phyloP scores from a whole-genome alignment of 2,329 filamentous ascomycete genomes.

The Dissoconium aciculare region DNA sequence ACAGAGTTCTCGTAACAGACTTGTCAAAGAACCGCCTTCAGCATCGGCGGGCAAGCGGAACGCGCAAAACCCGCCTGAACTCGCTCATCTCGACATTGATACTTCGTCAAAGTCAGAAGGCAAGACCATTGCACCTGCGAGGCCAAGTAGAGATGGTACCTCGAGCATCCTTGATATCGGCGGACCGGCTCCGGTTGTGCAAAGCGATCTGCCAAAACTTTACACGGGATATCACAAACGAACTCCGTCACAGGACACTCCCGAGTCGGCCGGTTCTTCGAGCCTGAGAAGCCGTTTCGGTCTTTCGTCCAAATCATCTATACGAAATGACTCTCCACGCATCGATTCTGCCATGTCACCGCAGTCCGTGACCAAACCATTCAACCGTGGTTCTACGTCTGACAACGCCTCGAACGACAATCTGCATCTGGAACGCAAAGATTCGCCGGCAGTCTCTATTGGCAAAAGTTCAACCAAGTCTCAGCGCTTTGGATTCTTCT shows the following conservation, averaged over 20 bases:
- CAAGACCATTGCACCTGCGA: constrained; percentile 30
- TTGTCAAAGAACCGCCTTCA: constrained; percentile 6
- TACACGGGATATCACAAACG: constrained; percentile 36
- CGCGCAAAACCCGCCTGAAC: constrained; percentile 22
- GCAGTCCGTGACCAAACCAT: constrained; percentile 12
- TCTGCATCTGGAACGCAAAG: constrained; percentile 16
- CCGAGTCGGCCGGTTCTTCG: constrained; percentile 23
- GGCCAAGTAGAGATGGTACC: constrained; percentile 34
- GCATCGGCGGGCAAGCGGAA: constrained; percentile 3
- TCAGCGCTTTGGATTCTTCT: constrained; percentile 63
- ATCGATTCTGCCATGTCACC: constrained; percentile 22
- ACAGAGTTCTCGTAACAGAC: constrained; percentile 6
- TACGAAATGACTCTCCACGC: constrained; percentile 19
- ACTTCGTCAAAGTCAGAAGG: constrained; percentile 26
- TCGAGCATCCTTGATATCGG: constrained; percentile 29
- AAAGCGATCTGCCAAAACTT: constrained; percentile 39
- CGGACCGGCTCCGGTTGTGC: constrained; percentile 38
- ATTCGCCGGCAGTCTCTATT: constrained; percentile 29
- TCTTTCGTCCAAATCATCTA: constrained; percentile 20
- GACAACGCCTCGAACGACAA: constrained; percentile 6
- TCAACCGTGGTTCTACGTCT: constrained; percentile 10
- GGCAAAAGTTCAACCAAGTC: constrained; percentile 44
- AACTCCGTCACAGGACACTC: constrained; percentile 34
- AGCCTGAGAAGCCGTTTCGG: constrained; percentile 27
- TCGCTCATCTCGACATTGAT: constrained; percentile 45